A percentile compares a stretch with the other conserved stretches of the same genome.
phyloP scores from a whole-genome alignment of 2,329 filamentous ascomycete genomes.

The Apiospora malaysiana region DNA sequence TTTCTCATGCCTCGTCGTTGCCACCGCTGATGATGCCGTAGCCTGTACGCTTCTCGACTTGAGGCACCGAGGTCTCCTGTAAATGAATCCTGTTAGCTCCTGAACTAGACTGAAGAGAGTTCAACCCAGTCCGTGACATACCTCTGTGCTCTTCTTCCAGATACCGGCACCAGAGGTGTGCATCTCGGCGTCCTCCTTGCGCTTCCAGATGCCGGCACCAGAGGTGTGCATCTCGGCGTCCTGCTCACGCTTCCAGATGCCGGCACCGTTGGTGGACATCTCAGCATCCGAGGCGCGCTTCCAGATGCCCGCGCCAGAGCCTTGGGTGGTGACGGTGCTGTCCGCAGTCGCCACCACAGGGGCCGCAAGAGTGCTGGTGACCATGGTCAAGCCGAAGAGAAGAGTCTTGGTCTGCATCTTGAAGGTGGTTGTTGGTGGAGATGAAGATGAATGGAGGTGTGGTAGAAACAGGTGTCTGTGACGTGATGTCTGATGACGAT shows the following conservation, averaged over 20 bases:
- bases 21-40: slow-evolving; percentile 22
- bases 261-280: not conserved
- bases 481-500: not conserved
- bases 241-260: not conserved
- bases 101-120: not conserved
- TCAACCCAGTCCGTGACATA: not conserved
- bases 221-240: not conserved
- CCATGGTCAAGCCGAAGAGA: slow-evolving; percentile 16
- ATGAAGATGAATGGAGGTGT: not conserved
- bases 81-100: not conserved
- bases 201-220: not conserved
- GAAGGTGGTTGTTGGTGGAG: not conserved
- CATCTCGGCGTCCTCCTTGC: not conserved
- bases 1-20: slow-evolving; percentile 21
- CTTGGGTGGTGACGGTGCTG: not conserved
- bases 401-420: slow-evolving; percentile 20
- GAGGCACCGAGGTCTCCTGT: not conserved
- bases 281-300: not conserved
- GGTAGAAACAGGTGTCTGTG: not conserved
- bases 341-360: not conserved
- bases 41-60: slow-evolving; percentile 13
- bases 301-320: not conserved
- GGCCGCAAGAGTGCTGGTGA: not conserved
- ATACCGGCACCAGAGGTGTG: not conserved
- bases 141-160: not conserved